Conservation (phyloP, 805 yeast genomes). For the Metschnikowia santaceciliae region DNA sequence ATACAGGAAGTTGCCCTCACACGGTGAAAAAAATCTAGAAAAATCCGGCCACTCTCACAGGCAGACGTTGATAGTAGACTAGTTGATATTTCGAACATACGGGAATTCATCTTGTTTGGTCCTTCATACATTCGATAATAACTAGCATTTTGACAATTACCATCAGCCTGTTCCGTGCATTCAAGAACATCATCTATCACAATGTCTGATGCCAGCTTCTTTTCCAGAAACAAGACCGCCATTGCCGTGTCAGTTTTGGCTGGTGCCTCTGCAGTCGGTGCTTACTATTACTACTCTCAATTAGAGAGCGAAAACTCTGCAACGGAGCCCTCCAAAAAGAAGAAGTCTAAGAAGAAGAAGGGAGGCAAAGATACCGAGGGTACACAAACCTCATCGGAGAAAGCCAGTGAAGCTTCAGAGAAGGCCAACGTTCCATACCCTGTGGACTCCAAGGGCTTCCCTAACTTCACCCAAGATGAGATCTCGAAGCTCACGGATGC, state of each 20-base stretch:
- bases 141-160: neutral
- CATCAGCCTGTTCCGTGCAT: neutral
- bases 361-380: conserved; percentile 27
- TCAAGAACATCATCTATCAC: neutral
- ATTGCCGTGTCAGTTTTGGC: conserved; percentile 61
- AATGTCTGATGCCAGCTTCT: conserved; percentile 29
- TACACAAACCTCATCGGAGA: conserved; percentile 15
- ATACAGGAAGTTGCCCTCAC: conserved; percentile 4
- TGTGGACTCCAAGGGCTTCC: conserved; percentile 52
- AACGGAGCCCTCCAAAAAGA: conserved; percentile 26
- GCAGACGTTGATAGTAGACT: neutral
- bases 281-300: conserved; percentile 46
- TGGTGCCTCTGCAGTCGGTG: conserved; percentile 60
- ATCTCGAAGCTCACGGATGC: conserved; percentile 43
- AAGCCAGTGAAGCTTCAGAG: neutral
- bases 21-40: conserved; percentile 5
- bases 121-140: neutral
- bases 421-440: conserved; percentile 41
- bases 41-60: neutral
- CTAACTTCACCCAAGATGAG: conserved; percentile 47
- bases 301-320: conserved; percentile 18
- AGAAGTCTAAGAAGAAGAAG: conserved; percentile 45
- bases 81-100: neutral
- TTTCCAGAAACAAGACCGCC: conserved; percentile 57
- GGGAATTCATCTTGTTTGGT: neutral